phyloP scores from a whole-genome alignment of 73 alveolate species.

The Paramecium primaurelia region DNA sequence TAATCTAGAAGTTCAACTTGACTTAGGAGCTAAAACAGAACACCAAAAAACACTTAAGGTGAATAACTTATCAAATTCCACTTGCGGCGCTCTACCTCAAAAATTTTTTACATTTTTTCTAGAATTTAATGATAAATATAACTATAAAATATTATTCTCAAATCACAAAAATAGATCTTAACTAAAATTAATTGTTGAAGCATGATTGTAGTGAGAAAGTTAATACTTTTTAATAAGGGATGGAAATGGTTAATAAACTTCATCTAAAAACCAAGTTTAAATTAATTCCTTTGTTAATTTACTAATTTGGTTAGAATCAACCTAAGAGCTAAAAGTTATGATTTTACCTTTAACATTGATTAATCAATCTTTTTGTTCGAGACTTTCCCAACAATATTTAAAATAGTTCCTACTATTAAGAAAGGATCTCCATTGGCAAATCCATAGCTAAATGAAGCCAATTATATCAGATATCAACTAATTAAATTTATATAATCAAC shows the following conservation, averaged over 20 bases:
- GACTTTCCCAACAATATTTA: background rate
- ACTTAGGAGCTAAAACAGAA: too few species aligned
- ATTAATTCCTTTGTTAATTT: background rate
- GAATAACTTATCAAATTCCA: background rate
- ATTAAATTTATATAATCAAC: background rate
- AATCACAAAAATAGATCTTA: background rate
- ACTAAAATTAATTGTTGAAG: slow-evolving; percentile 16
- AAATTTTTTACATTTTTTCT: background rate
- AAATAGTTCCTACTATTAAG: background rate
- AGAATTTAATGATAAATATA: background rate
- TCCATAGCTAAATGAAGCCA: slow-evolving; percentile 23
- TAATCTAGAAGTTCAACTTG: too few species aligned
- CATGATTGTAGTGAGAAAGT: background rate
- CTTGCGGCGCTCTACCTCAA: background rate
- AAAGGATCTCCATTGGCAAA: slow-evolving; percentile 32
- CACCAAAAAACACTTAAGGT: background rate
- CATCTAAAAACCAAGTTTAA: background rate
- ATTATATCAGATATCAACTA: slow-evolving; percentile 32
- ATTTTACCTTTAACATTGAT: background rate
- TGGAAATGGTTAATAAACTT: background rate
- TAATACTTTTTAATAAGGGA: background rate
- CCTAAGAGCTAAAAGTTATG: background rate
- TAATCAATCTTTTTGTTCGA: background rate
- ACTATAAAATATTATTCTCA: background rate
- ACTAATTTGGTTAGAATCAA: background rate